A percentile compares a stretch with the other conserved stretches of the same genome.
phyloP scores from a whole-genome alignment of 768 basidiomycete genomes.

The Russula emetica region DNA sequence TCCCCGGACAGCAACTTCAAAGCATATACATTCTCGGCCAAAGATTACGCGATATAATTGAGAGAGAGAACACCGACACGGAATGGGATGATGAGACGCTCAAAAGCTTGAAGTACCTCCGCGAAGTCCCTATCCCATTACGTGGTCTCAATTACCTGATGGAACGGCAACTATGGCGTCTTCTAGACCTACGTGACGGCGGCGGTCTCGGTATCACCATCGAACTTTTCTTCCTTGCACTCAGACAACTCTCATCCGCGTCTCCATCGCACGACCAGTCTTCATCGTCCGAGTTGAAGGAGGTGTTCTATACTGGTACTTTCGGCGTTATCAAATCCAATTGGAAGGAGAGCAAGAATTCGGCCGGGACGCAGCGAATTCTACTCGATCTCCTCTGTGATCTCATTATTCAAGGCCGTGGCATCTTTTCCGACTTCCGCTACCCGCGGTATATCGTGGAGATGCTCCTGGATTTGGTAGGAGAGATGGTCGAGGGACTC shows the following conservation, averaged over 20 bases:
- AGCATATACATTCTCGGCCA: not conserved
- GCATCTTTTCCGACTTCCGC: not conserved
- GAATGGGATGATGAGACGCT: not conserved
- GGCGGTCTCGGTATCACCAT: not conserved
- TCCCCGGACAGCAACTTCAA: too few species aligned
- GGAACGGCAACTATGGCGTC: constrained; percentile 11
- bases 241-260: not conserved
- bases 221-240: constrained; percentile 14
- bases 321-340: not conserved
- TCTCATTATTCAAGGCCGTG: not conserved
- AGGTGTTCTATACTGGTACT: not conserved
- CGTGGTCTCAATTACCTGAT: not conserved
- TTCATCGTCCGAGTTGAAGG: not conserved
- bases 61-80: not conserved
- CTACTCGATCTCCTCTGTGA: constrained; percentile 10
- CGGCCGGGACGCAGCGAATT: not conserved
- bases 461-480: not conserved
- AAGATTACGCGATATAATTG: not conserved
- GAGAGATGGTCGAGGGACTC: not conserved
- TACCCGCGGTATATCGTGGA: constrained; percentile 1
- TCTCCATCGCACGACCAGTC: too few species aligned
- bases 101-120: not conserved
- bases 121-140: not conserved
- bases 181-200: constrained; percentile 6
- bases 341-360: not conserved